A percentile compares a stretch with the other conserved stretches of the same genome.
phyloP scores from a whole-genome alignment of 768 basidiomycete species.

The Termitomyces sp. region DNA sequence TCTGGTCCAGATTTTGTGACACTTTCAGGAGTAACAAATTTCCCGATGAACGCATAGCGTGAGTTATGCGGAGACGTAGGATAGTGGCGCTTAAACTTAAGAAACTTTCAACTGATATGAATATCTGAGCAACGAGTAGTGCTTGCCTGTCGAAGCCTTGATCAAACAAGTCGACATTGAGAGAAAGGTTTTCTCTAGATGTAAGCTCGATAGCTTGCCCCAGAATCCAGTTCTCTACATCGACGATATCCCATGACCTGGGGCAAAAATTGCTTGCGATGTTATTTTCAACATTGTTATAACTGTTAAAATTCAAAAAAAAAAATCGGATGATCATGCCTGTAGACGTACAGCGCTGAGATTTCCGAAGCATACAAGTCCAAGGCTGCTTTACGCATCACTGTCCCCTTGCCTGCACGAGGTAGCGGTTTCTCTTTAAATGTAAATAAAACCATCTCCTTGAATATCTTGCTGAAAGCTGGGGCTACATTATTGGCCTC shows the following conservation, averaged over 20 bases:
- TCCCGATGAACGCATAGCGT: constrained; percentile 1
- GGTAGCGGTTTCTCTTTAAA: constrained; percentile 33
- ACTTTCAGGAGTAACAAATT: background rate
- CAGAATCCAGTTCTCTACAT: constrained; percentile 21
- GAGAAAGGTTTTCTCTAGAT: too few relatives aligned
- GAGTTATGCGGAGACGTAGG: constrained; percentile 1
- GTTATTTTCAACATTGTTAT: constrained; percentile 19
- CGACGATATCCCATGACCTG: constrained; percentile 13
- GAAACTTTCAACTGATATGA: background rate
- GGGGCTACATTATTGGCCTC: constrained; percentile 35
- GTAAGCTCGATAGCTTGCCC: constrained; percentile 12
- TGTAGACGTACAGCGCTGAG: constrained; percentile 24
- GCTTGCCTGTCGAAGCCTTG: too few relatives aligned
- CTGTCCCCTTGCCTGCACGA: constrained; percentile 39
- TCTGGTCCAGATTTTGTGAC: background rate
- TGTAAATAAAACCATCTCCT: constrained; percentile 46
- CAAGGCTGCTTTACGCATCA: constrained; percentile 33
- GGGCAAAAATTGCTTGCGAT: constrained; percentile 16
- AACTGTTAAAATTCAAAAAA: constrained; percentile 13
- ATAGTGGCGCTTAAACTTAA: constrained; percentile 26
- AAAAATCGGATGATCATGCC: background rate
- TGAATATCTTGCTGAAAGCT: constrained; percentile 37
- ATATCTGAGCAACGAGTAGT: too few relatives aligned
- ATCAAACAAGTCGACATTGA: too few relatives aligned
- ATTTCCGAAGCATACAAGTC: constrained; percentile 34